Evolutionary conservation across 352 stramenopile genomes (phyloP).

Genomic region (Albugo candida): DNA sequence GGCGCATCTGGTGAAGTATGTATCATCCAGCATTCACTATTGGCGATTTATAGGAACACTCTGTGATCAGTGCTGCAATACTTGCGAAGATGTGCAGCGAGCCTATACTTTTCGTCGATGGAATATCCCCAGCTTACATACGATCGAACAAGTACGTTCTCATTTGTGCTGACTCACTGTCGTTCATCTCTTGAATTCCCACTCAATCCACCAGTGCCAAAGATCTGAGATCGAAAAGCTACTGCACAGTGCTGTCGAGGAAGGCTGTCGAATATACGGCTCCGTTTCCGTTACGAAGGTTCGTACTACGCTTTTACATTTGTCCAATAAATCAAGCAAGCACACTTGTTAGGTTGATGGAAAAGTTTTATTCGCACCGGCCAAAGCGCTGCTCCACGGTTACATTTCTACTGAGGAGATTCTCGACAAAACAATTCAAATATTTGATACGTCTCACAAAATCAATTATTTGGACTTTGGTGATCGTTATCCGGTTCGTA

Average conservation of each 20-base stretch:
- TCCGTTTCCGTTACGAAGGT: slow-evolving; percentile 63
- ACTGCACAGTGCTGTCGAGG: slow-evolving; percentile 43
- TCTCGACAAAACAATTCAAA: slow-evolving; percentile 42
- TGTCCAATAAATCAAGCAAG: background rate
- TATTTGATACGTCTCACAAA: slow-evolving; percentile 60
- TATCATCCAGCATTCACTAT: no score
- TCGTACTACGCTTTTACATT: background rate
- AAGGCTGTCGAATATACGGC: slow-evolving; percentile 62
- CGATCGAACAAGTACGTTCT: slow-evolving; percentile 22
- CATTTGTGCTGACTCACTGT: background rate
- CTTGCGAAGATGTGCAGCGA: slow-evolving; percentile 12
- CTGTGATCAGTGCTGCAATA: slow-evolving; percentile 15
- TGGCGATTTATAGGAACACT: no score
- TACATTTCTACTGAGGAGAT: slow-evolving; percentile 47
- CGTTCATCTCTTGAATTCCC: background rate
- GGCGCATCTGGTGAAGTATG: slow-evolving; percentile 29
- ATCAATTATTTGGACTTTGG: slow-evolving; percentile 40
- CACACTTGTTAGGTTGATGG: slow-evolving; percentile 26
- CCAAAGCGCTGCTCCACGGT: slow-evolving; percentile 62
- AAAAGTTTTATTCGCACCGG: slow-evolving; percentile 65
- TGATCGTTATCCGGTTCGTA: slow-evolving; percentile 38
- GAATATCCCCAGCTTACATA: slow-evolving; percentile 66
- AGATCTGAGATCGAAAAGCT: slow-evolving; percentile 58
- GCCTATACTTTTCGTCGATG: slow-evolving; percentile 49
- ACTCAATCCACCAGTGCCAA: slow-evolving; percentile 28